Conservation (phyloP, 257 asterid species). For the Lycium barbarum region DNA sequence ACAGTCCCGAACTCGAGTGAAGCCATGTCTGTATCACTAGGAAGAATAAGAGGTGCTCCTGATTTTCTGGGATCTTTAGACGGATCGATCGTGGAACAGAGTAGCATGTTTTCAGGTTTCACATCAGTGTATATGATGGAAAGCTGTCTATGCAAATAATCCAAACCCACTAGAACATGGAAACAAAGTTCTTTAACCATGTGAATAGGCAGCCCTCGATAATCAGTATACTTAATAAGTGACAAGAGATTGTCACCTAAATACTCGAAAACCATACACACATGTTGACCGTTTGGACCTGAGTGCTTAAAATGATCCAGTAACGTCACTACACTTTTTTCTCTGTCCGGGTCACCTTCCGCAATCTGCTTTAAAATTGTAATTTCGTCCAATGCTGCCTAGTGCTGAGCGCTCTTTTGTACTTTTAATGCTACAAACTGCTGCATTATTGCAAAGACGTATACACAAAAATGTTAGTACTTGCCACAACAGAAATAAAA, state of each 20-base stretch:
- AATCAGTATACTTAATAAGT: conserved; percentile 77
- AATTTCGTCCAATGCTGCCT: conserved; percentile 95
- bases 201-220: conserved; percentile 75
- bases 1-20: conserved; percentile 51
- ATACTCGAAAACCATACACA: conserved; percentile 92
- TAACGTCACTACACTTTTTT: conserved; percentile 84
- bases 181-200: conserved; percentile 88
- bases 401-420: conserved; percentile 93
- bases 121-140: conserved; percentile 95
- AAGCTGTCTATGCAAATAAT: conserved; percentile 84
- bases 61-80: conserved; percentile 78
- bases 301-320: conserved; percentile 94
- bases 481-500: background rate
- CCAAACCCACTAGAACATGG: conserved; percentile 83
- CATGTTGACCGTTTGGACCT: conserved; percentile 94
- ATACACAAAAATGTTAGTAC: background rate
- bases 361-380: conserved; percentile 83
- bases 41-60: conserved; percentile 59
- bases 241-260: conserved; percentile 91
- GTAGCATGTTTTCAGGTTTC: conserved; percentile 89
- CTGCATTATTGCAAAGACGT: background rate
- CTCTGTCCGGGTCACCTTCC: conserved; percentile 85
- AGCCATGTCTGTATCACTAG: conserved; percentile 57
- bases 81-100: conserved; percentile 73
- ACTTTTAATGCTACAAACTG: conserved; percentile 84